Base-by-base conservation (phyloP, 352 stramenopile species). In the Phytophthora ramorum region DNA sequence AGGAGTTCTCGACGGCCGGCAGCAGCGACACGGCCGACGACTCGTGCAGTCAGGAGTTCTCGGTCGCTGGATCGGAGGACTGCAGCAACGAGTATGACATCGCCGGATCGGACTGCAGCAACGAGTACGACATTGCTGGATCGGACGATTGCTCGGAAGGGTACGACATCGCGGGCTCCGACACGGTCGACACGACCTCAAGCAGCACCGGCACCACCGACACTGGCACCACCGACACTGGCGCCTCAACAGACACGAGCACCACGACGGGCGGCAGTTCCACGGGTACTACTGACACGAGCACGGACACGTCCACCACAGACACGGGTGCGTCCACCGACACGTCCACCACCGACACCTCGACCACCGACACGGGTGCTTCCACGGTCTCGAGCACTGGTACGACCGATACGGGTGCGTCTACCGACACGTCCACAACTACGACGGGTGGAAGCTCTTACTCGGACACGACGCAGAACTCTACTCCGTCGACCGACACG, bases 21-120 rank as follows among this genome's bases (percentile, higher is more conserved):
- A 71, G 65, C 44, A 50, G 40, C 19, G 67, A 63, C 20, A 59
- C 35, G 0, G 49, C 63, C 2, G 58, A 62, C 9, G 68, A 73
- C 30, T 71, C 63, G 17, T 80, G 72, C 57, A 72, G 59, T 44
- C 37, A 77, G 28, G 67, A 74, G 38, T 68, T 66, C 19, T 63
- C 57, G 4, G 53, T 71, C 0, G 70, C 70, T 0, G 56, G 64
- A 9, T 24, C 16, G 7, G 40, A 46, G 17, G 52, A 70, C 47
- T 66, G 74, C 52, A 67, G 35, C 22, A 40, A 75, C 19, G 68
- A 64, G 19, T 51, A 37, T 7, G 70, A 81, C 38, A 66, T 73
- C 17, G 69, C 69, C 0, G 66, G 63, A 2, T 57, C 41, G 6
- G 52, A 59, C 37, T 62, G 57, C 64, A 34, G 41, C 28, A 22